Base-by-base conservation (phyloP, 169 alveolate species). In the Plasmodium berghei region DNA sequence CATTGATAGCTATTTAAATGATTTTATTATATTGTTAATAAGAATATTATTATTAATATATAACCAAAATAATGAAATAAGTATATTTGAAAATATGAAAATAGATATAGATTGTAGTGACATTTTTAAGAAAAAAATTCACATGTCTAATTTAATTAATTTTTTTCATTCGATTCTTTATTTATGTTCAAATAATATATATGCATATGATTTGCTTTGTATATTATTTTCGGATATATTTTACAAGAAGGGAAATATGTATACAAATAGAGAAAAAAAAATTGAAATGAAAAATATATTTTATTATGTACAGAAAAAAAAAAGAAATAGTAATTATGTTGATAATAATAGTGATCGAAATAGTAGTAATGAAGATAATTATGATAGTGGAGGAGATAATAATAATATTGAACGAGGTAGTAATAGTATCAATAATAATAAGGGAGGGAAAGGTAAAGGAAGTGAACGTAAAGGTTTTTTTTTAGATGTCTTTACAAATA, bases 191-290 rank as follows among this genome's bases (percentile, higher is more conserved):
- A 86, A 59, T 52, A 86, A 86, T 72, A 71, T 86, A 61, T 86
- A 86, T 86, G 87, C 91, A 8, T 86, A 86, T 70, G 91, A 86
- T 71, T 61, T 86, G 58, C 55, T 86, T 24, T 86, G 91, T 42
- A 66, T 86, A 26, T 59, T 86, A 69, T 86, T 86, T 71, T 63
- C 91, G 14, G 91, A 86, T 63, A 86, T 86, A 24, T 86, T 86
- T 71, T 70, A 61, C 45, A 86, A 58, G 61, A 86, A 70, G 18
- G 91, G 91, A 52, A 62, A 71, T 63, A 71, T 71, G 73, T 86
- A 86, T 48, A 86, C 75, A 9, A 86, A 86, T 58, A 46, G 87
- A 22, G 91, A 86, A 34, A 86, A 71, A 22, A 86, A 71, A 71
- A 86, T 86, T 20, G 87, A 59, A 40, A 86, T 69, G 91, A 86